These are phyloP conservation scores for Globisporangium solare DNA, from an alignment of 352 stramenopile species.

Conservation along the genomic window DNA sequence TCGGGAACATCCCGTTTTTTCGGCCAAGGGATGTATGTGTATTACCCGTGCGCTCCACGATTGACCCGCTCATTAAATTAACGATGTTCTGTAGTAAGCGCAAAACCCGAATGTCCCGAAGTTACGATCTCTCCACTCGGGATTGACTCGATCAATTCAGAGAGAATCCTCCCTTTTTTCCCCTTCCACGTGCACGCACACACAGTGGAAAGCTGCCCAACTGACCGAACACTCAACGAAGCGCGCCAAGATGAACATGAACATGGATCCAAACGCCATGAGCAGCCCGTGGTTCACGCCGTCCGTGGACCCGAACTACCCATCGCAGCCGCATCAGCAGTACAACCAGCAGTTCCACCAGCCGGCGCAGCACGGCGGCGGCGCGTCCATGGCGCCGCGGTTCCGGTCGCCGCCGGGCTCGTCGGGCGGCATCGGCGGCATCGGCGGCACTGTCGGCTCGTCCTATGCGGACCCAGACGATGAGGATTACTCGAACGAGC, in stretches of 20 bases:
- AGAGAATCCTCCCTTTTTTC: too few species aligned
- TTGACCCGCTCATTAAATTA: too few species aligned
- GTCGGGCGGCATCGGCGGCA: slow-evolving; percentile 18
- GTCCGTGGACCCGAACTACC: slow-evolving; percentile 35
- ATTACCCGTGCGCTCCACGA: too few species aligned
- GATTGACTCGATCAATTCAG: too few species aligned
- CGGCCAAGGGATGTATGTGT: too few species aligned
- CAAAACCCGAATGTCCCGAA: too few species aligned
- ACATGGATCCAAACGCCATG: slow-evolving; percentile 65
- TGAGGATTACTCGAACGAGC: slow-evolving; percentile 95
- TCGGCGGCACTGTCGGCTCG: slow-evolving; percentile 10
- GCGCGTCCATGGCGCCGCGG: slow-evolving; percentile 2
- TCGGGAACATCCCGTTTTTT: too few species aligned
- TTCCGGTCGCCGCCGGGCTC: slow-evolving; percentile 19
- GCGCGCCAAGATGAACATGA: slow-evolving; percentile 55
- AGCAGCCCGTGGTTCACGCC: slow-evolving; percentile 68
- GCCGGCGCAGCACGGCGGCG: slow-evolving; percentile 1
- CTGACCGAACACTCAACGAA: too few species aligned
- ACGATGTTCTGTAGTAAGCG: too few species aligned
- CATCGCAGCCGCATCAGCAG: slow-evolving; percentile 21
- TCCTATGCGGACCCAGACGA: slow-evolving; percentile 28
- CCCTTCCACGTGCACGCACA: too few species aligned
- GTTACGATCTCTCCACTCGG: too few species aligned
- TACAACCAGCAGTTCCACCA: slow-evolving; percentile 1
- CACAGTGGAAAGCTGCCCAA: too few species aligned